Conservation (phyloP, 805 yeast species). For the Wickerhamomyces hampshirensis region DNA sequence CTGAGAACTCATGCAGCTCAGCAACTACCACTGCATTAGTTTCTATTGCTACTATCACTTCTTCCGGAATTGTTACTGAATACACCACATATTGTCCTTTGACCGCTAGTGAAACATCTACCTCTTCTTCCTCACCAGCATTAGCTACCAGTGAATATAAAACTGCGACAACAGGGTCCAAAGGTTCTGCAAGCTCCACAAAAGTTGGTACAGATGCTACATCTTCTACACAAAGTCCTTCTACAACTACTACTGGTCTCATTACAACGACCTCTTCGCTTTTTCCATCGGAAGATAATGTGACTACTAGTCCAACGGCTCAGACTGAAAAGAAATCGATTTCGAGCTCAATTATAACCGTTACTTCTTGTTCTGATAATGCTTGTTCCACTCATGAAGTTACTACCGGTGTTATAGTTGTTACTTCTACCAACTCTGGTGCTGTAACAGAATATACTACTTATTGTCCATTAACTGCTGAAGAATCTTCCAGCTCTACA, state of each 20-base stretch:
- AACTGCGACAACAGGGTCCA: background rate
- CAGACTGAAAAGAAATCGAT: background rate
- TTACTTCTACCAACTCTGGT: constrained; percentile 25
- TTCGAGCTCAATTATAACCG: constrained; percentile 9
- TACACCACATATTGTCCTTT: constrained; percentile 24
- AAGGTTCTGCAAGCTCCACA: background rate
- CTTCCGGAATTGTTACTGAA: constrained; percentile 24
- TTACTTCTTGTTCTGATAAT: constrained; percentile 11
- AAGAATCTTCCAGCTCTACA: constrained; percentile 1
- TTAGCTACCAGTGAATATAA: background rate
- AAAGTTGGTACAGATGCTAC: background rate
- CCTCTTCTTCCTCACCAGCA: background rate
- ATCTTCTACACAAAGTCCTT: constrained; percentile 4
- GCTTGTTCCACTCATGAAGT: constrained; percentile 2
- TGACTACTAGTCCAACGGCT: background rate
- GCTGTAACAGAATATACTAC: constrained; percentile 10
- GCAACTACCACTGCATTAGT: constrained; percentile 17
- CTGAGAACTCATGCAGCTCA: constrained; percentile 5
- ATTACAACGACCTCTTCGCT: background rate
- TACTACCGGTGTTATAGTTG: constrained; percentile 22
- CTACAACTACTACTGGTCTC: background rate
- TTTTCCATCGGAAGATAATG: background rate
- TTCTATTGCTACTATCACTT: constrained; percentile 30
- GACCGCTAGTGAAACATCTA: constrained; percentile 5
- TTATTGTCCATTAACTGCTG: constrained; percentile 12